These are phyloP conservation scores for Omphalotus guepiniiformis DNA, from an alignment of 768 basidiomycete genomes.

Conservation along the genomic window DNA sequence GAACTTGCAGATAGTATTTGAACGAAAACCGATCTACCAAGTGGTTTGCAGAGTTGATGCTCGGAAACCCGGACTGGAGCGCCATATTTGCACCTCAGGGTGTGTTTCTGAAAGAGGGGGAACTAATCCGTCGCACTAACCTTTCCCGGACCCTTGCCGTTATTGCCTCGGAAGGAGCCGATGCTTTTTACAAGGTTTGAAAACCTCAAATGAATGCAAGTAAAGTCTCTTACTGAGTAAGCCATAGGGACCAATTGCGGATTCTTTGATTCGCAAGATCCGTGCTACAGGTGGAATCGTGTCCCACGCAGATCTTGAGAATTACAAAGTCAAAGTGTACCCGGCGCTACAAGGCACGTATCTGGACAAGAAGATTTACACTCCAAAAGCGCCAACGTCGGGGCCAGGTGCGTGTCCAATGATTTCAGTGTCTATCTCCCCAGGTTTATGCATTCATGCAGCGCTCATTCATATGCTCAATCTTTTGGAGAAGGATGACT, in stretches of 20 bases:
- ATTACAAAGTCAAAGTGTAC: conserved; percentile 64
- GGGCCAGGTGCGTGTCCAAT: conserved; percentile 54
- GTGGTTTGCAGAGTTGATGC: conserved; percentile 53
- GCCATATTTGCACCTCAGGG: conserved; percentile 82
- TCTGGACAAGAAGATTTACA: conserved; percentile 75
- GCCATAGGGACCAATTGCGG: conserved; percentile 72
- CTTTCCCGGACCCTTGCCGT: conserved; percentile 71
- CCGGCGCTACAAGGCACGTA: conserved; percentile 79
- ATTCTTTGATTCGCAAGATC: conserved; percentile 71
- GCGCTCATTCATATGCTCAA: conserved; percentile 94
- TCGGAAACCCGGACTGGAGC: conserved; percentile 68
- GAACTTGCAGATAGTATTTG: not conserved
- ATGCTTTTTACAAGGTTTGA: conserved; percentile 75
- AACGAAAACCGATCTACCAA: conserved; percentile 11
- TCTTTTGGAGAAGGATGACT: conserved; percentile 70
- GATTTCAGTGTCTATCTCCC: not conserved
- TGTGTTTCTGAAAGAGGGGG: conserved; percentile 65
- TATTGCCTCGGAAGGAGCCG: conserved; percentile 74
- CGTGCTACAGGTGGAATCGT: conserved; percentile 74
- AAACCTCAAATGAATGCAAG: conserved; percentile 11
- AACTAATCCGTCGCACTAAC: conserved; percentile 65
- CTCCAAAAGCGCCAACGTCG: conserved; percentile 78
- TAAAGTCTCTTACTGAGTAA: too few species aligned
- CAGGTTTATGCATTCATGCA: conserved; percentile 12
- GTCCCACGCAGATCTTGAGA: conserved; percentile 65